Base-by-base conservation (phyloP, 306 rosid genomes). In the Quercus parvula region DNA sequence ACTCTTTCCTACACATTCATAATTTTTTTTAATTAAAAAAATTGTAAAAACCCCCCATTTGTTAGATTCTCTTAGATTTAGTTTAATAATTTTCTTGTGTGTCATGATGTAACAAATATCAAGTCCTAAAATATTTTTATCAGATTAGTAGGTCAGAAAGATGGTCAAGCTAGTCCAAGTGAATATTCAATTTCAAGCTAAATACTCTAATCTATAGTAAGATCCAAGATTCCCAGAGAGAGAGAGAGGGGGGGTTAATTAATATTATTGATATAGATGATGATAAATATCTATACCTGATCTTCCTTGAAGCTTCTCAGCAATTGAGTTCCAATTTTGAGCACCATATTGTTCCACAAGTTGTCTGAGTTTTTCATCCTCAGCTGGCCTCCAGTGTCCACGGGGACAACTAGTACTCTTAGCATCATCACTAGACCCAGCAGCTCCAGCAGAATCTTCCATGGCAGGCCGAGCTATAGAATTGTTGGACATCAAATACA, bases 301-400 rank as follows among this genome's bases (percentile, higher is more conserved):
- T 93, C 99, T 90, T 81, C 99, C 99, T 87, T 89, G 97, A 74
- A 95, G 98, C 56, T 93, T 95, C 35, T 91, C 94, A 17, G 98
- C 98, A 6, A 95, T 95, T 6, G 98, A 93, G 63, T 95, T 95
- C 99, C 99, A 95, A 61, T 95, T 95, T 69, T 95, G 99, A 0
- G 98, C 94, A 44, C 98, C 99, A 31, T 83, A 91, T 78, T 91
- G 92, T 80, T 93, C 83, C 35, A 95, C 99, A 8, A 95, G 96
- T 31, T 81, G 93, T 30, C 92, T 84, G 62, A 95, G 97, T 56
- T 85, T 89, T 77, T 93, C 98, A 75, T 95, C 99, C 61, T 95
- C 99, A 0, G 93, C 98, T 0, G 97, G 97, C 72, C 98, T 58
- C 99, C 98, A 95, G 85, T 95, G 99, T 22, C 99, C 99, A 4